These are phyloP conservation scores for Trichoderma atrobrunneum DNA, from an alignment of 2,329 filamentous ascomycete genomes.

Conservation along the genomic window DNA sequence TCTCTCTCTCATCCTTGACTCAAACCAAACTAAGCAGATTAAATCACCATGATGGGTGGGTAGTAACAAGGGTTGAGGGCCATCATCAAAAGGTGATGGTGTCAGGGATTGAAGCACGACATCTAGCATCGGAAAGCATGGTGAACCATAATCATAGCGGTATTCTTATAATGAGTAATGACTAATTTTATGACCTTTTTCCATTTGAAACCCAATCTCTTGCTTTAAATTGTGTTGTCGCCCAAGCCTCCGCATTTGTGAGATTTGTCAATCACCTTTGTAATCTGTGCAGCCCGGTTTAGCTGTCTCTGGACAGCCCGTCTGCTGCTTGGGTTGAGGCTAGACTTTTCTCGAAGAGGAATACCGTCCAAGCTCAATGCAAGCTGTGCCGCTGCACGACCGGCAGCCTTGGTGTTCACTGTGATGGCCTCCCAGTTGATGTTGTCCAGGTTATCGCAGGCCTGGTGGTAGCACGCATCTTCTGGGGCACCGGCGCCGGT, in stretches of 20 bases:
- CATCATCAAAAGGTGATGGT: neutral
- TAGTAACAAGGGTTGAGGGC: neutral
- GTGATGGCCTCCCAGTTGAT: conserved; percentile 42
- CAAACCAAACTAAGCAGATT: neutral
- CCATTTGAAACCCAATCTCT: neutral
- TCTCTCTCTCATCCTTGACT: too few relatives aligned
- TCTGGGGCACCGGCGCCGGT: conserved; percentile 34
- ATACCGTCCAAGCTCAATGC: conserved; percentile 37
- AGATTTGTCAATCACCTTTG: conserved; percentile 28
- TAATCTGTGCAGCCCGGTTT: conserved; percentile 27
- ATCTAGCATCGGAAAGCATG: neutral
- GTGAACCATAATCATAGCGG: neutral
- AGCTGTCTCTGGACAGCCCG: conserved; percentile 28
- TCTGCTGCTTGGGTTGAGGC: conserved; percentile 26
- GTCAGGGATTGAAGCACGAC: neutral
- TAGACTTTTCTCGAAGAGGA: conserved; percentile 31
- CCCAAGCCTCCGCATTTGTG: conserved; percentile 29
- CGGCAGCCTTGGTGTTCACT: conserved; percentile 45
- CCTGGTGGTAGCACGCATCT: conserved; percentile 40
- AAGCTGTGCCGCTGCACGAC: conserved; percentile 46
- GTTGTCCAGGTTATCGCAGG: conserved; percentile 41
- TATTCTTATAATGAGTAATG: conserved; percentile 1
- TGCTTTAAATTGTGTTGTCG: conserved; percentile 21
- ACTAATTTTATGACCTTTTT: neutral
- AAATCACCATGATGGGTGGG: neutral